These are phyloP conservation scores for Penicillium sp. DNA, from an alignment of 2,329 filamentous ascomycete species.

Conservation along the genomic window DNA sequence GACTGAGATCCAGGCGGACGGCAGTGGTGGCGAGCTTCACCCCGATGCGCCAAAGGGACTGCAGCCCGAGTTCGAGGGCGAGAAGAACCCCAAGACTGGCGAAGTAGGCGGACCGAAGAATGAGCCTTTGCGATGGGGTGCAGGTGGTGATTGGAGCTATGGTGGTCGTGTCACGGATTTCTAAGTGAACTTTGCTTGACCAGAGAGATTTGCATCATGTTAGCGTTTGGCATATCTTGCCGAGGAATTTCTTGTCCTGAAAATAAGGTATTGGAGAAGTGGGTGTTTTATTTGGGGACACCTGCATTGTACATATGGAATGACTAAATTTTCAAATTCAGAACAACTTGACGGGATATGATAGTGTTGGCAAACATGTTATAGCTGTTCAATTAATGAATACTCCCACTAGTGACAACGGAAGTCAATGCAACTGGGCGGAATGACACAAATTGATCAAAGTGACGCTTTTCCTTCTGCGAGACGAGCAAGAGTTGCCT, in stretches of 20 bases:
- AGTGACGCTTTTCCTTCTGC: conserved; percentile 14
- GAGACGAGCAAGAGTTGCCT: conserved; percentile 47
- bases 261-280: neutral
- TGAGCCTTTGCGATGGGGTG: conserved; percentile 86
- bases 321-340: neutral
- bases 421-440: neutral
- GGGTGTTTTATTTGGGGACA: neutral
- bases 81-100: conserved; percentile 86
- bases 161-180: conserved; percentile 96
- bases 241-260: neutral
- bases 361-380: neutral
- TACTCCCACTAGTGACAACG: neutral
- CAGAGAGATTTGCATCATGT: conserved; percentile 17
- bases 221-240: conserved; percentile 23
- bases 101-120: conserved; percentile 97
- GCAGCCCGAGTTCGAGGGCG: conserved; percentile 87
- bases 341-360: neutral
- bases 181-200: conserved; percentile 30
- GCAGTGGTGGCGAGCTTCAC: conserved; percentile 62
- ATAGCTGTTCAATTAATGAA: neutral
- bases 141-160: conserved; percentile 78
- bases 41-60: conserved; percentile 71
- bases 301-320: conserved; percentile 5
- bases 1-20: conserved; percentile 51
- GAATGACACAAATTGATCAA: neutral